Percentiles rank a stretch among this genome's conserved stretches.
phyloP scores from a whole-genome alignment of 768 basidiomycete species.

The Asterophora lycoperdoides region DNA sequence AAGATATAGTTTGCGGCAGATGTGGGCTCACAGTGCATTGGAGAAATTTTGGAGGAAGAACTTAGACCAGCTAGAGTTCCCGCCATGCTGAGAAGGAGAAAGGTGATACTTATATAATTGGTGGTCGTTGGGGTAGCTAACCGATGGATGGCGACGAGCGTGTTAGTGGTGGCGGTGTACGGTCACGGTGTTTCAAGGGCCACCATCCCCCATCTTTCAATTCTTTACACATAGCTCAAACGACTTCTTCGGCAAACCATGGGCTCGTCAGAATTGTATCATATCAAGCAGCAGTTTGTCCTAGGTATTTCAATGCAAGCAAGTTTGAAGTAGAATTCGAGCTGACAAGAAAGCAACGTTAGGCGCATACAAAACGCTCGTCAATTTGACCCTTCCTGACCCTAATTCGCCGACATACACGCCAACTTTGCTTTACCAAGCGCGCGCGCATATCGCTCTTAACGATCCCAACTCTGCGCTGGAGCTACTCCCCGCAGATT shows the following conservation, averaged over 20 bases:
- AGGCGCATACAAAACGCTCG: constrained; percentile 70
- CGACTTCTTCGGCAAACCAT: constrained; percentile 16
- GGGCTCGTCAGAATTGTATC: constrained; percentile 58
- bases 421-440: constrained; percentile 68
- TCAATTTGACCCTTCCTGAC: constrained; percentile 52
- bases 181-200: constrained; percentile 12
- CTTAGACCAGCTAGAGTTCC: constrained; percentile 31
- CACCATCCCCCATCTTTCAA: constrained; percentile 2
- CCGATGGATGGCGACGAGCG: no score
- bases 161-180: not conserved
- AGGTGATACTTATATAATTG: constrained; percentile 8
- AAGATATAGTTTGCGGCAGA: not conserved
- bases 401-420: constrained; percentile 59
- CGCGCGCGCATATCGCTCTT: constrained; percentile 73
- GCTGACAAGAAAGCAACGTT: constrained; percentile 2
- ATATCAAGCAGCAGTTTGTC: constrained; percentile 71
- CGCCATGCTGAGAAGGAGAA: constrained; percentile 10
- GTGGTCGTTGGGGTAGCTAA: constrained; percentile 13
- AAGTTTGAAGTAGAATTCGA: not conserved
- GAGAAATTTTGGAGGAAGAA: constrained; percentile 14
- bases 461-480: constrained; percentile 53
- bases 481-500: constrained; percentile 49
- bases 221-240: constrained; percentile 6
- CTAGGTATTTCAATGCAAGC: constrained; percentile 45
- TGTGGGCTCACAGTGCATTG: constrained; percentile 15